Percentiles rank a stretch among this genome's conserved stretches.
phyloP scores from a whole-genome alignment of 2,329 filamentous ascomycete species.

The Hawksworthiomyces lignivorus region DNA sequence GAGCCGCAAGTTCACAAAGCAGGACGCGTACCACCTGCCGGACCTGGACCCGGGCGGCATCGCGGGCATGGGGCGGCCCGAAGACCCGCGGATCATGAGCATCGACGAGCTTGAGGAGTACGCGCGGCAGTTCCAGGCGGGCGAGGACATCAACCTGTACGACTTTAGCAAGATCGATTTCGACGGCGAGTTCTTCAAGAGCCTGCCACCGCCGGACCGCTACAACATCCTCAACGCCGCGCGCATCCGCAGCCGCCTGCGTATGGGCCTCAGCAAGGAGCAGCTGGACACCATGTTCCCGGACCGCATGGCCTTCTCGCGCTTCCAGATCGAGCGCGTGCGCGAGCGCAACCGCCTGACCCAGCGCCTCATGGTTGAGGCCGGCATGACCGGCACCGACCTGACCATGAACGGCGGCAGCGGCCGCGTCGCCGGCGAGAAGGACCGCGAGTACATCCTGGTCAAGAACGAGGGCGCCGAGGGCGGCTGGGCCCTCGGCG shows the following conservation, averaged over 20 bases:
- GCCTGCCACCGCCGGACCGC: conserved; percentile 77
- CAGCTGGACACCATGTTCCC: conserved; percentile 96
- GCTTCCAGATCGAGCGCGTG: conserved; percentile 92
- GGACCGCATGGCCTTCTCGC: conserved; percentile 92
- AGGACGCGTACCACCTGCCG: conserved; percentile 91
- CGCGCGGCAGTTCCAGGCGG: conserved; percentile 81
- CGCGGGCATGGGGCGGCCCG: conserved; percentile 76
- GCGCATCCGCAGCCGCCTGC: conserved; percentile 72
- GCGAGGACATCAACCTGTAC: conserved; percentile 85
- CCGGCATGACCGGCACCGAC: conserved; percentile 77
- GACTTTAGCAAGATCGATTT: conserved; percentile 99
- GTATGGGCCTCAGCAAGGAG: conserved; percentile 95
- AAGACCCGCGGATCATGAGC: conserved; percentile 95
- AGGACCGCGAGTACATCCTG: conserved; percentile 86
- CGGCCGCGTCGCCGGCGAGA: conserved; percentile 74
- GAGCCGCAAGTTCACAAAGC: conserved; percentile 75
- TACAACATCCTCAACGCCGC: conserved; percentile 98
- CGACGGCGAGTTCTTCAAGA: conserved; percentile 89
- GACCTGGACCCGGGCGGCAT: conserved; percentile 70
- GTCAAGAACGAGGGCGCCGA: conserved; percentile 94
- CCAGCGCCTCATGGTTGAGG: conserved; percentile 87
- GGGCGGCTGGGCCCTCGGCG: conserved; percentile 91
- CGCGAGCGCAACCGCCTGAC: conserved; percentile 89
- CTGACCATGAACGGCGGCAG: conserved; percentile 61
- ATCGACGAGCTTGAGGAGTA: conserved; percentile 91